Evolutionary conservation across 2,329 filamentous ascomycete genomes (phyloP).

Genomic region (Talaromyces sp.): DNA sequence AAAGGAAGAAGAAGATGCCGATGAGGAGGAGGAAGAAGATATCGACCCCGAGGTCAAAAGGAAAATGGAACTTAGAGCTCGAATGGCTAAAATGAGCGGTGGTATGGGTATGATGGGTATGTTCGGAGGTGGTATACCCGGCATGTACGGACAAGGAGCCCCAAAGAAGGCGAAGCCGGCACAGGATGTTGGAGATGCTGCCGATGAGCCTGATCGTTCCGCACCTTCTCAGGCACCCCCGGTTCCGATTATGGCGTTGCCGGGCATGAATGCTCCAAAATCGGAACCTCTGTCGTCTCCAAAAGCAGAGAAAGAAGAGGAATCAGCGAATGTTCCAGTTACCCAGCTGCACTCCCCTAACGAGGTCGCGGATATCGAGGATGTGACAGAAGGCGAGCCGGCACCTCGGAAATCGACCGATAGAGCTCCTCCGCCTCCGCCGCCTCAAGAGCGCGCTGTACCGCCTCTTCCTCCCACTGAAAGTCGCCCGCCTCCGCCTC

Average conservation of each 20-base stretch:
- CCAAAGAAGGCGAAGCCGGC: conserved; percentile 46
- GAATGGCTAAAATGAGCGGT: conserved; percentile 98
- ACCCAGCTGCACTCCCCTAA: conserved; percentile 38
- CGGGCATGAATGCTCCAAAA: conserved; percentile 60
- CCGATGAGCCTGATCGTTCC: conserved; percentile 26
- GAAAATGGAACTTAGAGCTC: conserved; percentile 80
- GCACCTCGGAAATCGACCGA: conserved; percentile 34
- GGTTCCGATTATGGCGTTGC: conserved; percentile 57
- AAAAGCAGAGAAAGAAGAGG: conserved; percentile 48
- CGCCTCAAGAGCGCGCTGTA: conserved; percentile 46
- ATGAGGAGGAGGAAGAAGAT: conserved; percentile 76
- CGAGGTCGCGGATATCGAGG: conserved; percentile 52
- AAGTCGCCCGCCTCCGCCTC: conserved; percentile 33
- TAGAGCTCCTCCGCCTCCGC: conserved; percentile 38
- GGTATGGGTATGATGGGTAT: conserved; percentile 96
- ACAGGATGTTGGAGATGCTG: conserved; percentile 24
- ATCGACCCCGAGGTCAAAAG: conserved; percentile 81
- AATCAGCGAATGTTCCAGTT: conserved; percentile 39
- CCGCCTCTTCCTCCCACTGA: conserved; percentile 39
- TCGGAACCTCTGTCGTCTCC: conserved; percentile 39
- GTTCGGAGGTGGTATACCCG: conserved; percentile 68
- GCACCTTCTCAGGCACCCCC: conserved; percentile 35
- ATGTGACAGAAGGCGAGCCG: conserved; percentile 32
- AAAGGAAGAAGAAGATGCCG: conserved; percentile 49
- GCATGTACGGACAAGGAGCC: conserved; percentile 44